These are phyloP conservation scores for Pseudopithomyces maydicus DNA, from an alignment of 2,329 filamentous ascomycete genomes.

Conservation along the genomic window DNA sequence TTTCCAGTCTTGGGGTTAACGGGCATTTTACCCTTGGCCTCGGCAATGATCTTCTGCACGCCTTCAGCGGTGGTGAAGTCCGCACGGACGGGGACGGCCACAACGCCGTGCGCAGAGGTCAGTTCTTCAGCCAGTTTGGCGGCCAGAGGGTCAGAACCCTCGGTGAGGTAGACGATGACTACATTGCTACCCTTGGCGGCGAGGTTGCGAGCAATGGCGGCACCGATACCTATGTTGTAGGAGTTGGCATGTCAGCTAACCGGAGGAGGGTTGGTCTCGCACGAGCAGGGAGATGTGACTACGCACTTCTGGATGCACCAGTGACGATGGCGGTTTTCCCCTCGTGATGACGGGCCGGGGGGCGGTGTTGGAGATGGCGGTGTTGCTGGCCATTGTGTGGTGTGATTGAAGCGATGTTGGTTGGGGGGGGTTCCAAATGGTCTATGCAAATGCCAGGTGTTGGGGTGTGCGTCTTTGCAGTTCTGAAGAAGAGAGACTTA, in stretches of 20 bases:
- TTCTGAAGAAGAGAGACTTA: background rate
- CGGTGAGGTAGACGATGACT: slow-evolving; percentile 71
- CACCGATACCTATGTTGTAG: slow-evolving; percentile 67
- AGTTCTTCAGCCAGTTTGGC: slow-evolving; percentile 59
- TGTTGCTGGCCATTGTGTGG: background rate
- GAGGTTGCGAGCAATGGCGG: slow-evolving; percentile 68
- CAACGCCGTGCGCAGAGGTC: slow-evolving; percentile 59
- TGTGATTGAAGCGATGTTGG: background rate
- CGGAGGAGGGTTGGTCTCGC: background rate
- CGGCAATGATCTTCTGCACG: slow-evolving; percentile 61
- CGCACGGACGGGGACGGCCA: slow-evolving; percentile 66
- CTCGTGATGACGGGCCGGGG: slow-evolving; percentile 44
- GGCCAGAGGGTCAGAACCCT: slow-evolving; percentile 57
- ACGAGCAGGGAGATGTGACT: background rate
- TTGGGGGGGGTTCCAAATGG: background rate
- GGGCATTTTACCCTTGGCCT: slow-evolving; percentile 54
- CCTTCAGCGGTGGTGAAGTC: slow-evolving; percentile 67
- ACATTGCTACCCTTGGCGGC: slow-evolving; percentile 71
- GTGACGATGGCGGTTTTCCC: slow-evolving; percentile 79
- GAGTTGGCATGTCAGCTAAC: background rate
- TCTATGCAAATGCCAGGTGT: background rate
- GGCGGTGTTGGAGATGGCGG: background rate
- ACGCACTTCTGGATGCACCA: slow-evolving; percentile 72
- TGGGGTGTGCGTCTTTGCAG: background rate
- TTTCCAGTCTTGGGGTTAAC: slow-evolving; percentile 54